Evolutionary conservation across 2,329 filamentous ascomycete species (phyloP).

Genomic region (Amylocarpus encephaloides): DNA sequence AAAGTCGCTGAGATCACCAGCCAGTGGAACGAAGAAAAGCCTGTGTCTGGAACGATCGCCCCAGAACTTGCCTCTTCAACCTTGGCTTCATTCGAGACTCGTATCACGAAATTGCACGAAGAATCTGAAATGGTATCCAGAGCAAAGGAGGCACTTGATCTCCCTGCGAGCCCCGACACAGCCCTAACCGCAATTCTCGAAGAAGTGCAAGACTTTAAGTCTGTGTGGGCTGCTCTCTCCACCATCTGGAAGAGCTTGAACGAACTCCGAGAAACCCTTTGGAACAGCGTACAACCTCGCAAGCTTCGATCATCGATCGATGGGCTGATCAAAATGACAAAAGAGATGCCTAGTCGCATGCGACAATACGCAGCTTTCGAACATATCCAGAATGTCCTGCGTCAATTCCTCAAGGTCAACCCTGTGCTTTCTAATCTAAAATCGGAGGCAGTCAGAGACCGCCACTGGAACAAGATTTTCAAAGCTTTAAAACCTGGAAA

Average conservation of each 20-base stretch:
- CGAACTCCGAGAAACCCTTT: constrained; percentile 84
- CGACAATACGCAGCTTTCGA: constrained; percentile 99
- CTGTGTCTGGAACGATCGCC: constrained; percentile 87
- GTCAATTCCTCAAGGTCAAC: constrained; percentile 87
- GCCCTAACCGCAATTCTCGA: constrained; percentile 82
- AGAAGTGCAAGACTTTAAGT: constrained; percentile 98
- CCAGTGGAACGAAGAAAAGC: constrained; percentile 95
- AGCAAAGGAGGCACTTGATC: constrained; percentile 91
- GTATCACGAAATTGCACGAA: constrained; percentile 76
- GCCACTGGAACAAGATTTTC: constrained; percentile 97
- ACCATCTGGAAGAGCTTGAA: constrained; percentile 97
- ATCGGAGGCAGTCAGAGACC: constrained; percentile 90
- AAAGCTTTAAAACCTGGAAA: constrained; percentile 90
- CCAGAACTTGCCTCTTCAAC: constrained; percentile 83
- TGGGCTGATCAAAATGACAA: constrained; percentile 91
- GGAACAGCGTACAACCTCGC: constrained; percentile 91
- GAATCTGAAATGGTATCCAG: constrained; percentile 92
- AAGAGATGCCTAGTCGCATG: constrained; percentile 99
- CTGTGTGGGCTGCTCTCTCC: constrained; percentile 91
- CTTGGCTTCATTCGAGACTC: constrained; percentile 73
- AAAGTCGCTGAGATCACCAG: constrained; percentile 79
- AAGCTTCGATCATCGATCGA: constrained; percentile 89
- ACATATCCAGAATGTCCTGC: constrained; percentile 87
- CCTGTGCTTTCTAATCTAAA: constrained; percentile 82
- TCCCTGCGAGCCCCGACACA: constrained; percentile 73